Conservation (phyloP, 164 flowering plant genomes). For the Stephania yunnanensis region DNA sequence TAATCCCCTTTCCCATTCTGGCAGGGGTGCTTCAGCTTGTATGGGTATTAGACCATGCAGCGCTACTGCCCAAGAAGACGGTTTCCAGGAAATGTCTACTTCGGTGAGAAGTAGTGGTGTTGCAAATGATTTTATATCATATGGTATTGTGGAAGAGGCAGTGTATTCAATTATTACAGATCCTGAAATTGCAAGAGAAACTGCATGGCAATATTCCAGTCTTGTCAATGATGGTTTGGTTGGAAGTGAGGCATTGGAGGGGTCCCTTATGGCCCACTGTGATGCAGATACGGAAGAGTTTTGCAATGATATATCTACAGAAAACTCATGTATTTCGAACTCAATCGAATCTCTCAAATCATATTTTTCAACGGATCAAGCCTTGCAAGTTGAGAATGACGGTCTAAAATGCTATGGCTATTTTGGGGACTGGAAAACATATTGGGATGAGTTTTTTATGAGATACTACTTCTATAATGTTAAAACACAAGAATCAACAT, state of each 20-base stretch:
- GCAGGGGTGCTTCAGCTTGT: conserved; percentile 21
- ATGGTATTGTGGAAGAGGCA: conserved; percentile 12
- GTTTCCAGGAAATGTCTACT: conserved; percentile 18
- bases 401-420: conserved; percentile 12
- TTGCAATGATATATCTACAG: conserved; percentile 11
- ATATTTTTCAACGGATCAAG: conserved; percentile 14
- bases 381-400: conserved; percentile 14
- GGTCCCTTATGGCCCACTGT: conserved; percentile 13
- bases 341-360: conserved; percentile 12
- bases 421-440: conserved; percentile 52
- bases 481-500: conserved; percentile 60
- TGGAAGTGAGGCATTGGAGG: conserved; percentile 18
- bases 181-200: conserved; percentile 20
- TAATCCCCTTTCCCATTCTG: conserved; percentile 8
- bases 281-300: conserved; percentile 18
- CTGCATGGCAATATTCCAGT: conserved; percentile 18
- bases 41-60: conserved; percentile 9
- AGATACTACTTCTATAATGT: conserved; percentile 66
- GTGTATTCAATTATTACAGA: conserved; percentile 9
- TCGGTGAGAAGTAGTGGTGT: conserved; percentile 4
- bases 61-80: conserved; percentile 16
- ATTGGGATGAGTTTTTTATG: conserved; percentile 63
- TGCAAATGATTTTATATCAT: conserved; percentile 12
- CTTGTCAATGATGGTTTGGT: conserved; percentile 9
- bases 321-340: conserved; percentile 17